Conservation (phyloP, 1,284 basidiomycete genomes). For the Ceratobasidium sp. region DNA sequence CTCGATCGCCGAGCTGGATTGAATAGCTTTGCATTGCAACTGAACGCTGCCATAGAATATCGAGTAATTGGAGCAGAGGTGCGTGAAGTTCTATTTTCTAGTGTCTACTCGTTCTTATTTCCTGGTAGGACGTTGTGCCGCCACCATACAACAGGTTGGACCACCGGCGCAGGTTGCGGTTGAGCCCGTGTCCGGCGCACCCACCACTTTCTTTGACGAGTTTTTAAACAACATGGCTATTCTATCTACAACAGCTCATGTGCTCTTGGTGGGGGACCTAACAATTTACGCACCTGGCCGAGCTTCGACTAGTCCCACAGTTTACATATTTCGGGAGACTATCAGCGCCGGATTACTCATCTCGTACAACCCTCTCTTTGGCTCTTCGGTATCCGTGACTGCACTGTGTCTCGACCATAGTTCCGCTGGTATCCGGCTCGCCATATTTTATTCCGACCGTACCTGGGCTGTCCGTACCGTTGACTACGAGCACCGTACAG, state of each 20-base stretch:
- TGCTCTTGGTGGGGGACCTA: slow-evolving; percentile 19
- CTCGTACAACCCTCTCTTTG: slow-evolving; percentile 24
- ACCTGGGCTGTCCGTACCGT: slow-evolving; percentile 62
- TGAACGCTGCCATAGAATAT: slow-evolving; percentile 11
- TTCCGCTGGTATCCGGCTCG: slow-evolving; percentile 54
- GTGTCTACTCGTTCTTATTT: neutral
- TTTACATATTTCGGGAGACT: slow-evolving; percentile 10
- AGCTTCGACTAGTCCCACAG: slow-evolving; percentile 3
- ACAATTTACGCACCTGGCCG: slow-evolving; percentile 27
- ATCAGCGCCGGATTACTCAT: slow-evolving; percentile 22
- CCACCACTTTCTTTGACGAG: too few species aligned
- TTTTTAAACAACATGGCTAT: too few species aligned
- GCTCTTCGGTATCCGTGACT: slow-evolving; percentile 56
- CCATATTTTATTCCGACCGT: slow-evolving; percentile 69
- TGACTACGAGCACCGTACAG: slow-evolving; percentile 14
- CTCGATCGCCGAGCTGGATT: slow-evolving; percentile 19
- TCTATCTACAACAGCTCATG: neutral
- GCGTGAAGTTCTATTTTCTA: neutral
- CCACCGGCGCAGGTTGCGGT: neutral
- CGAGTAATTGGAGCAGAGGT: slow-evolving; percentile 36
- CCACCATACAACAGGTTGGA: slow-evolving; percentile 9
- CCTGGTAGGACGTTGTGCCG: slow-evolving; percentile 12
- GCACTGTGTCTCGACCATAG: slow-evolving; percentile 67
- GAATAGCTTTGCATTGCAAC: slow-evolving; percentile 33
- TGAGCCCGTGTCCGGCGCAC: neutral